These are phyloP conservation scores for Myxozyma neotropica DNA, from an alignment of 805 yeast species.

Conservation along the genomic window DNA sequence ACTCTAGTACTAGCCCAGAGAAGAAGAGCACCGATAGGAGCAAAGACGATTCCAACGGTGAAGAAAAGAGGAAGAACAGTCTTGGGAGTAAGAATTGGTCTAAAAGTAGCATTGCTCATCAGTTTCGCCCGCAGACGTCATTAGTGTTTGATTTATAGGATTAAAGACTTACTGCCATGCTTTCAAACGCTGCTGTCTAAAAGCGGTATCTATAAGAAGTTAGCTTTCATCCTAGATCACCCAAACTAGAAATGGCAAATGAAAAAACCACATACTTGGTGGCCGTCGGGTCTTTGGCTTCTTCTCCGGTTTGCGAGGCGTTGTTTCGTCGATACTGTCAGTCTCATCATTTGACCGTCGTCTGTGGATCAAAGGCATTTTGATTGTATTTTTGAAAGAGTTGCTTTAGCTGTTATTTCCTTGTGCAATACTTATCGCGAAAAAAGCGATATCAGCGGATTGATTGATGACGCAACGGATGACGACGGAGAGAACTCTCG, in stretches of 20 bases:
- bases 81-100: constrained; percentile 86
- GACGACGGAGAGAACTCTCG: not conserved
- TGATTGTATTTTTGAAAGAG: not conserved
- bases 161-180: constrained; percentile 55
- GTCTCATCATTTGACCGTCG: constrained; percentile 17
- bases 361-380: constrained; percentile 28
- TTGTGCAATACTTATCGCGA: no score
- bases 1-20: constrained; percentile 75
- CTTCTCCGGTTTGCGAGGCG: constrained; percentile 33
- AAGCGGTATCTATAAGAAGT: constrained; percentile 44
- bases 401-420: not conserved
- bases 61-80: constrained; percentile 85
- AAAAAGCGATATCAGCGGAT: no score
- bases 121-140: no score
- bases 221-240: not conserved
- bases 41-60: constrained; percentile 72
- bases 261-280: constrained; percentile 38
- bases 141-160: not conserved
- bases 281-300: constrained; percentile 47
- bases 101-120: constrained; percentile 9
- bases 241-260: not conserved
- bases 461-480: no score
- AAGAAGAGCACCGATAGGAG: constrained; percentile 88
- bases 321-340: constrained; percentile 32
- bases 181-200: constrained; percentile 59